Base-by-base conservation (phyloP, 306 rosid species). In the Trifolium pratense region DNA sequence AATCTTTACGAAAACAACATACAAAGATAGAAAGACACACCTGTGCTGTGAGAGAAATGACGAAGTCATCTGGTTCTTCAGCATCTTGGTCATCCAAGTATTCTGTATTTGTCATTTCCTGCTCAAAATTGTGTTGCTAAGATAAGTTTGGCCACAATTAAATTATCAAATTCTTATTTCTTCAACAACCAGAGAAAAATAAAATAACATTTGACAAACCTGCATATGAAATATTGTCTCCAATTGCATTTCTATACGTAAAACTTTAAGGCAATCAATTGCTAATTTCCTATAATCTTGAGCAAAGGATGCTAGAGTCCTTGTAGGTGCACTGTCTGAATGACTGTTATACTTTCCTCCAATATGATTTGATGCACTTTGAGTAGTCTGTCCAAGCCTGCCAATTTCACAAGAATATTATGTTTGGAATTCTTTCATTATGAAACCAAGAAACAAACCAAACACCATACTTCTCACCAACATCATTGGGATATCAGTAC, bases 71-170 rank as follows among this genome's bases (percentile, higher is more conserved):
- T 13, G 99, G 99, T 81, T 95, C 99, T 85, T 95, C 99, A 57
- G 99, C 97, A 81, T 91, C 99, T 87, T 91, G 96, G 83, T 95
- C 95, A 70, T 95, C 99, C 91, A 87, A 73, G 85, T 91, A 95
- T 75, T 91, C 97, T 74, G 93, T 86, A 76, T 84, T 87, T 78
- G 88, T 83, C 97, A 95, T 95, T 79, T 92, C 97, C 99, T 95
- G 89, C 83, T 55, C 68, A 79, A 84, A 77, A 36, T 72, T 65
- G 75, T 61, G 72, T 84, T 37, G 74, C 67, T 74, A 70, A 55
- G 75, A 39, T 36, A 46, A 63, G 62, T 71, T 68, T 10, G 76
- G 67, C 43, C 57, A 64, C 20, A 65, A 39, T 75, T 55, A 45
- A 62, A 52, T 51, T 40, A 57, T 23, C 46, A 39, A 36, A 25